Evolutionary conservation across 768 basidiomycete species (phyloP).

Genomic region (Kwoniella newhampshirensis): DNA sequence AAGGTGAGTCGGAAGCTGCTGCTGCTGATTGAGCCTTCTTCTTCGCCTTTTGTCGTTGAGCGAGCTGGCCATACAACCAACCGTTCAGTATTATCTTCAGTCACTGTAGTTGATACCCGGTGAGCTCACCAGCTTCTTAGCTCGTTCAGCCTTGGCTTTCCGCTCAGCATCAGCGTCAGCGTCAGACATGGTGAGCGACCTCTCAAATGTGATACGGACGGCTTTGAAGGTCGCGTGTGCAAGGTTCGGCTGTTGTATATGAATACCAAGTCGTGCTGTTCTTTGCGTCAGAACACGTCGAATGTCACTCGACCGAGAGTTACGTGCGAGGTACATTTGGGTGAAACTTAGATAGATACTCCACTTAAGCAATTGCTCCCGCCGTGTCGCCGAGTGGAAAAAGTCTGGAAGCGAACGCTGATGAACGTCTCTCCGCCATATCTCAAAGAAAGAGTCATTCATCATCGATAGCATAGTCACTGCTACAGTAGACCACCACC

Average conservation of each 20-base stretch:
- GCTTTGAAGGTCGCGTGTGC: too few species aligned
- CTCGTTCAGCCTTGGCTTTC: conserved; percentile 51
- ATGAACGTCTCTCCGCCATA: not conserved
- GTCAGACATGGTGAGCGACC: conserved; percentile 28
- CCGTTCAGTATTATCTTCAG: not conserved
- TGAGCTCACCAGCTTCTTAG: conserved; percentile 48
- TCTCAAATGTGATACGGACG: too few species aligned
- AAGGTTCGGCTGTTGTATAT: too few species aligned
- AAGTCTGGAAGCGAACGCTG: conserved; percentile 4
- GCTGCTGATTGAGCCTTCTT: conserved; percentile 20
- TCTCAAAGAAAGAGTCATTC: not conserved
- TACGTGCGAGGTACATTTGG: not conserved
- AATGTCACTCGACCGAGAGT: not conserved
- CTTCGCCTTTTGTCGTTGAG: conserved; percentile 31
- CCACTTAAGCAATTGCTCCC: conserved; percentile 1
- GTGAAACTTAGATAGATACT: conserved; percentile 6
- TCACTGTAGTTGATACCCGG: not conserved
- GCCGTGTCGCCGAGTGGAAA: not conserved
- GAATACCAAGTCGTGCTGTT: not conserved
- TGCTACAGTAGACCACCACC: not conserved
- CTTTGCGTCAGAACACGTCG: conserved; percentile 9
- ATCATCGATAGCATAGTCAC: not conserved
- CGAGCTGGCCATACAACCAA: conserved; percentile 24
- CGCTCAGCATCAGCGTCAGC: conserved; percentile 42
- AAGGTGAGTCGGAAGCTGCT: conserved; percentile 12